Conservation (phyloP, 352 stramenopile species). For the Phytophthora cactorum region DNA sequence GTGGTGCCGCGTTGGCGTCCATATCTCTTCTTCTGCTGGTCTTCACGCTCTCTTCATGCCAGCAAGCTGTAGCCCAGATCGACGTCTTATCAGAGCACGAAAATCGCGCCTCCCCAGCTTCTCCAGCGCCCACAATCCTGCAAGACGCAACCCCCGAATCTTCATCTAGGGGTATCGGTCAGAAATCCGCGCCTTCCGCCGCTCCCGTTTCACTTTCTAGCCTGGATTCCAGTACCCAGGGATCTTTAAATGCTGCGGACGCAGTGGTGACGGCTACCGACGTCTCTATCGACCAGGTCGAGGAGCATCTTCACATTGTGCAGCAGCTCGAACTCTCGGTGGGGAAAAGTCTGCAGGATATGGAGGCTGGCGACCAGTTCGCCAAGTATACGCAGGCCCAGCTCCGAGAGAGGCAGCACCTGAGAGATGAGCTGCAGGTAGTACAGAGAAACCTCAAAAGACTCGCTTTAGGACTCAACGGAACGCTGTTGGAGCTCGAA, state of each 20-base stretch:
- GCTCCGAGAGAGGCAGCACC: conserved; percentile 29
- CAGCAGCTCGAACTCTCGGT: conserved; percentile 75
- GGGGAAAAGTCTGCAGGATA: conserved; percentile 65
- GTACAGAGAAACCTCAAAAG: conserved; percentile 70
- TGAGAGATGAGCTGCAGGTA: conserved; percentile 52
- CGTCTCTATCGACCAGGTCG: conserved; percentile 79
- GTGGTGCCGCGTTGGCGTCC: conserved; percentile 2
- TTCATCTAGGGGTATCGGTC: not conserved
- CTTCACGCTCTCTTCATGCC: not conserved
- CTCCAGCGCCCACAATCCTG: conserved; percentile 15
- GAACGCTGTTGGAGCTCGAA: conserved; percentile 78
- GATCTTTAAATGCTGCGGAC: conserved; percentile 17
- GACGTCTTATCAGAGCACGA: conserved; percentile 27
- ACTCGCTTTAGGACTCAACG: conserved; percentile 72
- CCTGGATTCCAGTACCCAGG: conserved; percentile 21
- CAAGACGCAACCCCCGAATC: not conserved
- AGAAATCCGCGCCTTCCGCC: conserved; percentile 12
- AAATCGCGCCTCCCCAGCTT: conserved; percentile 1
- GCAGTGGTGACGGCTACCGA: conserved; percentile 43
- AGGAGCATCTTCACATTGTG: conserved; percentile 77
- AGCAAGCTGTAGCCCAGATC: conserved; percentile 27
- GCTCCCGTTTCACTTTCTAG: conserved; percentile 11
- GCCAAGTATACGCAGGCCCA: conserved; percentile 36
- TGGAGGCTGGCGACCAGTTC: conserved; percentile 37
- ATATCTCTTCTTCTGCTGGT: conserved; percentile 19